Evolutionary conservation across 306 rosid genomes (phyloP), one percentile per base, ranked within the genome.

Genomic region (Styphnolobium japonicum): DNA sequence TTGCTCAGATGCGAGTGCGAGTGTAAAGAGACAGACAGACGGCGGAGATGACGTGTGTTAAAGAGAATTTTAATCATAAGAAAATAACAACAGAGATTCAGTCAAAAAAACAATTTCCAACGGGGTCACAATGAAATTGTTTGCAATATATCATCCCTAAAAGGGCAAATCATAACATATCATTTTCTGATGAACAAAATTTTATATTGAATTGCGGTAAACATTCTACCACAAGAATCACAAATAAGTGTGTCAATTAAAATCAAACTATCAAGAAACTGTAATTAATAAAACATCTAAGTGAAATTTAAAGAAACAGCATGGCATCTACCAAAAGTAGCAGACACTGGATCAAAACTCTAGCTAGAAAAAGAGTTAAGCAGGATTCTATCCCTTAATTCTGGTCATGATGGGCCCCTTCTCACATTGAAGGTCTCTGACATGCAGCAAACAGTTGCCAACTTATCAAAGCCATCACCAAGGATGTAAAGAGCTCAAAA

Each of bases 401-500:
- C 46, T 64, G 43, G 64, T n/a, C 10, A 55, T 6, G 66, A 64
- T 21, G 27, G 34, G 37, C 61, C 78, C 61, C 78, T 73, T 73
- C 84, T 93, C 84, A 91, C 51, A 51, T 40, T 5, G 96, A 91
- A 68, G 99, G 98, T 83, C 94, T 96, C 85, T 93, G 99, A 74
- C 99, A 96, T 21, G 93, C 96, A 67, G 96, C 61, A 80, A 91
- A 90, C 37, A 96, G 92, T 87, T 93, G 98, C 92, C 97, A 93
- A 75, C 99, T 96, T 68, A 88, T 87, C 37, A 96, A 83, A 73
- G 98, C 98, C 93, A 96, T 96, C 74, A 82, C 90, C 80, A 96
- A 77, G 58, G 99, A 96, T 43, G 94, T 90, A 85, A 89, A 85
- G 77, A 96, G 91, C 80, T 96, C 94, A 79, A 96, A 96, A 5